Conservation (phyloP, 2,329 filamentous ascomycete genomes). For the Cercospora citrullina region DNA sequence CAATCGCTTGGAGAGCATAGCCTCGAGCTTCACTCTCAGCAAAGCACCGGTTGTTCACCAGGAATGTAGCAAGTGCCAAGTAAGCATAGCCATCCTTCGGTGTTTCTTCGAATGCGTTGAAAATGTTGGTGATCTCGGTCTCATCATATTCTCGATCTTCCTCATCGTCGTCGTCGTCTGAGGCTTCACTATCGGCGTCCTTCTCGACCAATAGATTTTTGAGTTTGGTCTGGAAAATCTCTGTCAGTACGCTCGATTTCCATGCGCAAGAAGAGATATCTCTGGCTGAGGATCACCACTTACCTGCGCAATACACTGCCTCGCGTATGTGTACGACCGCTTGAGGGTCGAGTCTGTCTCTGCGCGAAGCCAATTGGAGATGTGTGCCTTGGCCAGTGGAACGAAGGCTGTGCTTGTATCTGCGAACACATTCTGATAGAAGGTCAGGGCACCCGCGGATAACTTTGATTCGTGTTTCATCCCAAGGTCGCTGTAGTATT, state of each 20-base stretch:
- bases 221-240: not conserved
- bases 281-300: not conserved
- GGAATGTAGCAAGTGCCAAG: not conserved
- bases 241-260: not conserved
- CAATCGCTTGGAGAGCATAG: conserved; percentile 1
- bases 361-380: conserved; percentile 4
- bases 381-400: conserved; percentile 7
- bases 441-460: not conserved
- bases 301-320: conserved; percentile 6
- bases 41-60: not conserved
- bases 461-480: not conserved
- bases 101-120: conserved; percentile 5
- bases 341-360: not conserved
- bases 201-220: not conserved
- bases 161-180: not conserved
- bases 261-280: not conserved
- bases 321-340: conserved; percentile 2
- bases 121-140: not conserved
- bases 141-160: not conserved
- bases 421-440: not conserved
- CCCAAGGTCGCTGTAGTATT: not conserved
- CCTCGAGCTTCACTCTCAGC: not conserved
- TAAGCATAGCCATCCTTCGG: conserved; percentile 9
- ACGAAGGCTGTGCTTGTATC: not conserved
- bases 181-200: not conserved